Evolutionary conservation across 2,329 filamentous ascomycete species (phyloP), one percentile per base, ranked within the genome.

Genomic region (Lasiodiplodia theobromae): DNA sequence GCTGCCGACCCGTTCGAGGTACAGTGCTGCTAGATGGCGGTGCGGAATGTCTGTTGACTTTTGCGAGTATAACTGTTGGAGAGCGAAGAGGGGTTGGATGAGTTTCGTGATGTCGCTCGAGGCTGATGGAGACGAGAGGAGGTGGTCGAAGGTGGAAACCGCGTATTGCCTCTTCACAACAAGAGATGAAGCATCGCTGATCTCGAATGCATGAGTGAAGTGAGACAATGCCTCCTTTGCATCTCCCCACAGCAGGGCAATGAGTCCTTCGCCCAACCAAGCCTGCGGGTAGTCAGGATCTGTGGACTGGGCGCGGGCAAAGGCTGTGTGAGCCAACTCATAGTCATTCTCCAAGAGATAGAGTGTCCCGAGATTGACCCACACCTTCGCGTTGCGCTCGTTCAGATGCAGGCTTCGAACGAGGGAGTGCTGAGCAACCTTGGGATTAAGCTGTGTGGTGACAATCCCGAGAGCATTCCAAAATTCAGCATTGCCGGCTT

Each of bases 391-490:
- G 72, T 90, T 96, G 70, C 93, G 75, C 78, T 99, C 95, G 75
- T 97, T 96, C 18, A 99, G 84, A 78, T 96, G 92, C n/a, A 99
- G 79, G 72, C 94, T 97, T 73, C 96, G 87, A 14, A 97, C 91
- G 74, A 99, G 95, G 0, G 96, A 89, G 78, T 99, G 96, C 78
- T 99, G 96, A 0, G 96, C 90, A 2, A 99, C 92, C 68, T 91
- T 89, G 0, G 94, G 91, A 75, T 92, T 97, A 72, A 97, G 86
- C 56, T 89, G 88, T 71, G 93, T 94, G 2, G 96, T 97, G 31
- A 92, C 93, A 3, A 98, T 93, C 62, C 95, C 96, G 2, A 99
- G 86, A 0, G 96, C 91, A 76, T 98, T 98, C 96, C 96, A 99
- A 78, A 98, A 98, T 73, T 98, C 95, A 0, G 93, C 85, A 76